A percentile compares a stretch with the other conserved stretches of the same genome.
Conservation (phyloP, 2,329 filamentous ascomycete genomes). For the Diaporthe helianthi region DNA sequence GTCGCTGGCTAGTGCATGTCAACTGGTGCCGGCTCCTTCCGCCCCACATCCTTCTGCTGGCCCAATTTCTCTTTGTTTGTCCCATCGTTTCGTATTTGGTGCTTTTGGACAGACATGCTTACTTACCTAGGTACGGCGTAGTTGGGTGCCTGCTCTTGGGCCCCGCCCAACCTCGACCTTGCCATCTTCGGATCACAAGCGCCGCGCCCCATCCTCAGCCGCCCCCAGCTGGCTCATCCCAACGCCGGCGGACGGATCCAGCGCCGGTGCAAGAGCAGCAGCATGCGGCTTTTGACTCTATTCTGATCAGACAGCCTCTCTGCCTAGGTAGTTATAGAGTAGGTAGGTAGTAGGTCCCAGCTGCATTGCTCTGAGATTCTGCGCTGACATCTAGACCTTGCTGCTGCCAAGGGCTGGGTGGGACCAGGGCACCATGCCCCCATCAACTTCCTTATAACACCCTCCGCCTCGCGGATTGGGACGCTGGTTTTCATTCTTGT, state of each 20-base stretch:
- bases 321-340: too few species aligned
- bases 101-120: constrained; percentile 12
- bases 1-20: constrained; percentile 11
- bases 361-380: not conserved
- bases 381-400: not conserved
- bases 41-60: constrained; percentile 26
- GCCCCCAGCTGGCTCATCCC: constrained; percentile 19
- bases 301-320: constrained; percentile 27
- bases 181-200: constrained; percentile 27
- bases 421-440: constrained; percentile 12
- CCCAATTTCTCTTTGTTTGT: constrained; percentile 21
- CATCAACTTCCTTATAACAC: constrained; percentile 31
- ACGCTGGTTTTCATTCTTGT: constrained; percentile 7
- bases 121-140: too few species aligned
- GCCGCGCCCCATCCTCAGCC: constrained; percentile 22
- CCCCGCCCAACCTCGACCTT: not conserved
- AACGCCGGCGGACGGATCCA: constrained; percentile 23
- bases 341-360: too few species aligned
- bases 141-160: constrained; percentile 26
- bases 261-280: constrained; percentile 11
- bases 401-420: constrained; percentile 12
- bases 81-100: constrained; percentile 30
- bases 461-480: constrained; percentile 29
- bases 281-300: constrained; percentile 27
- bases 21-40: constrained; percentile 20